Evolutionary conservation across 139 green algal species (phyloP).

Genomic region (Haematococcus lacustris): DNA sequence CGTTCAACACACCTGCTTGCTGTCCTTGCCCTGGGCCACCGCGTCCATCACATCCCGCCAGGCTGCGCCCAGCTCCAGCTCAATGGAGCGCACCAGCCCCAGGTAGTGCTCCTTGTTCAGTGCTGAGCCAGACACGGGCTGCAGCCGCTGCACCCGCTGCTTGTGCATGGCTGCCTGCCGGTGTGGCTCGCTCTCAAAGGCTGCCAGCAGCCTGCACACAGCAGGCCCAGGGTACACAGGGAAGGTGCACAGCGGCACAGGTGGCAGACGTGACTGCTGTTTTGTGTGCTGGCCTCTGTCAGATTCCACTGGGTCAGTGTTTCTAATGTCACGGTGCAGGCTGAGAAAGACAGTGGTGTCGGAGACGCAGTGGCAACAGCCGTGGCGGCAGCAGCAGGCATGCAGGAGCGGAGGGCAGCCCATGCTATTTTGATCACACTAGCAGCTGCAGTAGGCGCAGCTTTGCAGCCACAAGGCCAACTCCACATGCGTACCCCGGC

Average conservation of each 20-base stretch:
- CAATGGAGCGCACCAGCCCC: slow-evolving; percentile 27
- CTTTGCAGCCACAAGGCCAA: not conserved
- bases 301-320: no score
- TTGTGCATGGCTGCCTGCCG: slow-evolving; percentile 36
- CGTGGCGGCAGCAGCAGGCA: not conserved
- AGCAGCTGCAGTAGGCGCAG: not conserved
- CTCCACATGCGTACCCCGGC: not conserved
- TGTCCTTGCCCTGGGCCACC: not conserved
- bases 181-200: slow-evolving; percentile 30
- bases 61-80: slow-evolving; percentile 40
- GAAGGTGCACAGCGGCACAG: not conserved
- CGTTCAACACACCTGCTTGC: not conserved
- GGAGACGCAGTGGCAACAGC: not conserved
- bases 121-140: slow-evolving; percentile 23
- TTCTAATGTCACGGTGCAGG: no score
- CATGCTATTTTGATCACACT: not conserved
- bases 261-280: not conserved
- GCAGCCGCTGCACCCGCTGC: slow-evolving; percentile 26
- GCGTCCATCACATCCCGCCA: slow-evolving; percentile 2
- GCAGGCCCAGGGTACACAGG: not conserved
- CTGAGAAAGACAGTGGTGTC: not conserved
- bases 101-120: slow-evolving; percentile 29
- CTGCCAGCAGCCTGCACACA: slow-evolving; percentile 34
- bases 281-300: not conserved
- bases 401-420: no score